Conservation (phyloP, 257 asterid genomes). For the Nyctanthes arbortristis region DNA sequence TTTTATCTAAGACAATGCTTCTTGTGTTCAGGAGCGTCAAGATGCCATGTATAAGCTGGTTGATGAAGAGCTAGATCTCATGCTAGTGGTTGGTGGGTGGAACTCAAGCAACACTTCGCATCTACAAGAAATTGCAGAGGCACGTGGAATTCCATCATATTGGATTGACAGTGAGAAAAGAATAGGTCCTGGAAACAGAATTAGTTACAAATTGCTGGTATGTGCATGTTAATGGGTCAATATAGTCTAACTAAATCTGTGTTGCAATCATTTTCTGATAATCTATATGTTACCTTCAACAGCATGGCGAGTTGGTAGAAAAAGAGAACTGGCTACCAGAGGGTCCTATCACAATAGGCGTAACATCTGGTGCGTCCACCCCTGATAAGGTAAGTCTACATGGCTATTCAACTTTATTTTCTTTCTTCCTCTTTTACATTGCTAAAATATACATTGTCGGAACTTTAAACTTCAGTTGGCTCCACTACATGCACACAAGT, state of each 20-base stretch:
- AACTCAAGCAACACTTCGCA: constrained; percentile 99
- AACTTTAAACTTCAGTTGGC: too few relatives aligned
- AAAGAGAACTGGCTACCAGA: constrained; percentile 82
- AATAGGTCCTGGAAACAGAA: constrained; percentile 90
- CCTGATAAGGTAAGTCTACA: constrained; percentile 83
- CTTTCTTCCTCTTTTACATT: background rate
- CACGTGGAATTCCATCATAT: constrained; percentile 87
- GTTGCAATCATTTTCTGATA: constrained; percentile 1
- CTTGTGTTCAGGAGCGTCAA: constrained; percentile 98
- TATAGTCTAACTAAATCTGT: background rate
- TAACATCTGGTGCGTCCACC: constrained; percentile 99
- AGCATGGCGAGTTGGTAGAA: constrained; percentile 99
- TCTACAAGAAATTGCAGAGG: constrained; percentile 94
- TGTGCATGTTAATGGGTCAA: constrained; percentile 24
- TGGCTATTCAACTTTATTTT: background rate
- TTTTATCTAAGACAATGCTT: too few relatives aligned
- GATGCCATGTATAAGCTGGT: constrained; percentile 99
- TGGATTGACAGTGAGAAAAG: constrained; percentile 92
- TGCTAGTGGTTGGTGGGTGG: constrained; percentile 97
- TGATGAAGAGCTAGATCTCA: constrained; percentile 72
- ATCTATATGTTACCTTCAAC: constrained; percentile 22
- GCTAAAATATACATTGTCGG: background rate
- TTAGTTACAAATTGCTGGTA: constrained; percentile 81
- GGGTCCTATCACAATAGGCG: constrained; percentile 86
- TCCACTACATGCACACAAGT: background rate